A percentile compares a stretch with the other conserved stretches of the same genome.
These are phyloP conservation scores for Hymenoscyphus repandus DNA, from an alignment of 2,329 filamentous ascomycete genomes.

Conservation along the genomic window DNA sequence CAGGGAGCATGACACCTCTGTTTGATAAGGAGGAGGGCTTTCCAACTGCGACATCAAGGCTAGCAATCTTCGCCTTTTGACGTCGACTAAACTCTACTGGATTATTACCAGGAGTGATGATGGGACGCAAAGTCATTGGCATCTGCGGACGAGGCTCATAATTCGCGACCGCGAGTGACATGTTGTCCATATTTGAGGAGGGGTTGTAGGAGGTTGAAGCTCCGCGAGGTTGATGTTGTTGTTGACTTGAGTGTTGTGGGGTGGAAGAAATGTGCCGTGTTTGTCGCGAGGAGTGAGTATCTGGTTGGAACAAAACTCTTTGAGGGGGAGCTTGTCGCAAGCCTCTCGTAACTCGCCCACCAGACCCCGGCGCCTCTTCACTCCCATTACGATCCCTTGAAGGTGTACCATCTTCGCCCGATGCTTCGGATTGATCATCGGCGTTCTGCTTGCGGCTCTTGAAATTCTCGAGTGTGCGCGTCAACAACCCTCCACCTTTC, in stretches of 20 bases:
- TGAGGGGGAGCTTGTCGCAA: slow-evolving; percentile 80
- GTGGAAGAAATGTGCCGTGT: slow-evolving; percentile 46
- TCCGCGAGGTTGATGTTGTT: slow-evolving; percentile 28
- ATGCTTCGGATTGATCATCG: slow-evolving; percentile 54
- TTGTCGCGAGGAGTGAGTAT: slow-evolving; percentile 60
- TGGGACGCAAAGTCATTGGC: slow-evolving; percentile 64
- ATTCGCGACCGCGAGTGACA: slow-evolving; percentile 56
- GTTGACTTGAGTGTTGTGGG: slow-evolving; percentile 24
- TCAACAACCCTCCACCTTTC: slow-evolving; percentile 75
- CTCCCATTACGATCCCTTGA: slow-evolving; percentile 45
- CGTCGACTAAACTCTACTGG: slow-evolving; percentile 61
- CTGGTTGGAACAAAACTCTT: slow-evolving; percentile 78
- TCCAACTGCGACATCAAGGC: slow-evolving; percentile 29
- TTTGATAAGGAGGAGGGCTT: slow-evolving; percentile 40
- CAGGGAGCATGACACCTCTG: slow-evolving; percentile 52
- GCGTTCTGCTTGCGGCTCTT: slow-evolving; percentile 38
- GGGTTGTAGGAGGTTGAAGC: slow-evolving; percentile 45
- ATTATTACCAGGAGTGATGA: slow-evolving; percentile 70
- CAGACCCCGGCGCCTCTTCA: slow-evolving; percentile 46
- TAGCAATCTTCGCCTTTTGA: slow-evolving; percentile 40
- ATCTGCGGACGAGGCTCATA: slow-evolving; percentile 64
- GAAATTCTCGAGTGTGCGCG: slow-evolving; percentile 74
- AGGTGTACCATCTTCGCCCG: slow-evolving; percentile 55
- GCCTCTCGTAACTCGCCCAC: slow-evolving; percentile 55
- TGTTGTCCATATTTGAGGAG: slow-evolving; percentile 48